These are phyloP conservation scores for Nakaseomyces nivariensis DNA, from an alignment of 1,139 yeast species.

Conservation along the genomic window DNA sequence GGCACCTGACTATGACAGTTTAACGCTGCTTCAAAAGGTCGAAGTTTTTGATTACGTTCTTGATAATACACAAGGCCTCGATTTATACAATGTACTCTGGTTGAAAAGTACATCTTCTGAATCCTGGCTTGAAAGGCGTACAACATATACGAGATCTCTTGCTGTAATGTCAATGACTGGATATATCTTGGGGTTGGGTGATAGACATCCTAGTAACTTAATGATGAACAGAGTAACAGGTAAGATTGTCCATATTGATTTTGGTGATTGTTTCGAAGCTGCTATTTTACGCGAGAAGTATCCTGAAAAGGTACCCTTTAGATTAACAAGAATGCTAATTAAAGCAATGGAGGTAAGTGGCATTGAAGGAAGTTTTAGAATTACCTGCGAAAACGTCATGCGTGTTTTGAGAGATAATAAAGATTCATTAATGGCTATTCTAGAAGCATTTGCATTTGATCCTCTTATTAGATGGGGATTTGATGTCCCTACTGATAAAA, in stretches of 20 bases:
- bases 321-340: conserved; percentile 92
- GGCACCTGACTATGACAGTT: conserved; percentile 94
- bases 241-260: conserved; percentile 92
- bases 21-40: conserved; percentile 82
- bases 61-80: conserved; percentile 94
- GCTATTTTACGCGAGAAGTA: conserved; percentile 92
- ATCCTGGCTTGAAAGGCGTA: conserved; percentile 95
- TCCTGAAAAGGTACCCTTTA: conserved; percentile 96
- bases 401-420: conserved; percentile 83
- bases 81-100: conserved; percentile 91
- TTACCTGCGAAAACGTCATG: conserved; percentile 97
- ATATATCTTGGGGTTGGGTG: conserved; percentile 91
- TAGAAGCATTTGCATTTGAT: conserved; percentile 97
- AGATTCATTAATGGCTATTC: conserved; percentile 93
- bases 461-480: conserved; percentile 99
- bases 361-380: conserved; percentile 92
- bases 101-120: conserved; percentile 91
- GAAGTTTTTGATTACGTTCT: conserved; percentile 95
- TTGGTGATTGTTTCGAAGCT: conserved; percentile 98
- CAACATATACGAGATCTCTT: conserved; percentile 87
- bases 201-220: conserved; percentile 93
- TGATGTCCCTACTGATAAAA: conserved; percentile 76
- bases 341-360: conserved; percentile 99
- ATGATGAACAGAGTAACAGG: conserved; percentile 94
- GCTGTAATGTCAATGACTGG: conserved; percentile 99